phyloP scores from a whole-genome alignment of 208 protist genomes.

The Porcisia deanei region DNA sequence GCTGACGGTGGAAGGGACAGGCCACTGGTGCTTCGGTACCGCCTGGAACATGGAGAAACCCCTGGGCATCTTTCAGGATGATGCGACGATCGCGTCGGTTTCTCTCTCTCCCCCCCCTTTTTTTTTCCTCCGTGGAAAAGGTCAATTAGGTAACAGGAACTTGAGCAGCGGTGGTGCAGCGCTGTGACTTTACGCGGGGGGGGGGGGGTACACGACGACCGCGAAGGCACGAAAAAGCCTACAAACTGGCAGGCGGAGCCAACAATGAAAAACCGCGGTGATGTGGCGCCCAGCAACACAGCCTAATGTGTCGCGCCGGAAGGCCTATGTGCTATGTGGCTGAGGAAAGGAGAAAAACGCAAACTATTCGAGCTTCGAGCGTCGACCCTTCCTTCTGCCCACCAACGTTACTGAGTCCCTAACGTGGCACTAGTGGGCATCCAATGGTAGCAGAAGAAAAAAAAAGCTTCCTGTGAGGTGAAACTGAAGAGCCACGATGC shows the following conservation, averaged over 20 bases:
- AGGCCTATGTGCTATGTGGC: background rate
- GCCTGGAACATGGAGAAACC: conserved; percentile 15
- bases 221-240: background rate
- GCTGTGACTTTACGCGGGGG: background rate
- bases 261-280: background rate
- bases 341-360: background rate
- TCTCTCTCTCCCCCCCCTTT: background rate
- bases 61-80: background rate
- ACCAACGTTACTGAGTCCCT: background rate
- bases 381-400: background rate
- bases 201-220: no score
- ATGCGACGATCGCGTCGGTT: no score
- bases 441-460: background rate
- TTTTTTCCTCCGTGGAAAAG: background rate
- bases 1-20: conserved; percentile 19
- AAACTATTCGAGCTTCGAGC: background rate
- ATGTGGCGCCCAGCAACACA: no score
- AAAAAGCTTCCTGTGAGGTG: background rate
- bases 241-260: background rate
- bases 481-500: background rate
- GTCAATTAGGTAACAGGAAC: background rate
- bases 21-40: conserved; percentile 52
- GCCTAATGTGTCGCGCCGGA: background rate
- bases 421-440: background rate
- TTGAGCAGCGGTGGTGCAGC: background rate